Base-by-base conservation (phyloP, 305 asterid genomes). In the Fraxinus velutina region DNA sequence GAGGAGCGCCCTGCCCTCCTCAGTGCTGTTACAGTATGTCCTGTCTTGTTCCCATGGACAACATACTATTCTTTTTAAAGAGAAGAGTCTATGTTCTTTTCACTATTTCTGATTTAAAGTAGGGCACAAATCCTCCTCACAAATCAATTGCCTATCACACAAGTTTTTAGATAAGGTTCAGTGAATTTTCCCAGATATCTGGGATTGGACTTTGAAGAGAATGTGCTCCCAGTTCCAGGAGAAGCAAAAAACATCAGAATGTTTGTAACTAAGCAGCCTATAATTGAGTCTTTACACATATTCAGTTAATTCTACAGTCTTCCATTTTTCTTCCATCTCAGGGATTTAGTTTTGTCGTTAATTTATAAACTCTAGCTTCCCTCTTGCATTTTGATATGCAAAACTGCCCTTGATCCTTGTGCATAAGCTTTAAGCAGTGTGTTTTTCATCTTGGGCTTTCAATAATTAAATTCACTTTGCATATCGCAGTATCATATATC, bases 1-100 rank as follows among this genome's bases (percentile, higher is more conserved):
- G 97, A 88, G 12, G 94, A 90, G 83, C 93, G 98, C 81, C 84
- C 92, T 79, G 87, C 90, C 77, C 93, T 95, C 86, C 97, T 93
- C 60, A 81, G 83, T 71, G 97, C 94, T 85, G 82, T 91, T 73
- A 90, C 82, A 78, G 99, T 95, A 92, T 22, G 93, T 47, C 13
- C 80, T 77, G 24, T 81, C 27, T 81, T 78, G 57, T 85, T 78
- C 44, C 66, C 74, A 19, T 62, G 79, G 76, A 60, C n/a, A 73
- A n/a, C 76, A 27, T 36, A 24, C 77, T 19, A n/a, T 73, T 76
- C 57, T 55, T 71, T 19, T 79, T 37, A 19, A 39, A 9, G 70
- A 17, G 75, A 68, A 71, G 64, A 1, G 13, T 80, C 75, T 74
- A 22, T 76, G 64, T 4, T 76, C 52, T 55, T 0, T 55, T 15